A percentile compares a stretch with the other conserved stretches of the same genome.
Evolutionary conservation across 176 grass and related monocot species (phyloP).

Genomic region (Oryza rufipogon): DNA sequence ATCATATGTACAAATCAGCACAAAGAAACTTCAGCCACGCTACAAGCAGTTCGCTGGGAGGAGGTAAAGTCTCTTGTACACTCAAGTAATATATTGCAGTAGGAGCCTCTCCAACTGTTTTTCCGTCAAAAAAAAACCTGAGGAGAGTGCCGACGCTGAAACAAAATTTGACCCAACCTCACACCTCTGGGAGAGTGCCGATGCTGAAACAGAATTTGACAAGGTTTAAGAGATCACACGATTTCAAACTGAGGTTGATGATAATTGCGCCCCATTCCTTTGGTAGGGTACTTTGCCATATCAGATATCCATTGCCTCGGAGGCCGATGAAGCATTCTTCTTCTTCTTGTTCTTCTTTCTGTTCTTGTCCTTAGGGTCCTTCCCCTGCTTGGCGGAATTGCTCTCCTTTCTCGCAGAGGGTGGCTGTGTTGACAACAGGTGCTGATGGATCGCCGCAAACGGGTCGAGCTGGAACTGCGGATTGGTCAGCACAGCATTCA

Average conservation of each 20-base stretch:
- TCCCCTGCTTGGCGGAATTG: background rate
- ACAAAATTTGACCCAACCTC: no score
- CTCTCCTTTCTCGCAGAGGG: conserved; percentile 38
- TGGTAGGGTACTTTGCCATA: background rate
- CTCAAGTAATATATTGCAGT: no score
- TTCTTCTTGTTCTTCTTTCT: conserved; percentile 44
- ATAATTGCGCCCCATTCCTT: background rate
- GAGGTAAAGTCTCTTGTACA: background rate
- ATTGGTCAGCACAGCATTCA: conserved; percentile 55
- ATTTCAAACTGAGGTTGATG: background rate
- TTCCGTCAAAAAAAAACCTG: no score
- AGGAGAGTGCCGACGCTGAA: no score
- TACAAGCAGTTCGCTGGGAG: background rate
- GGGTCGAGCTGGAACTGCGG: conserved; percentile 52
- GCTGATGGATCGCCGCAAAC: conserved; percentile 58
- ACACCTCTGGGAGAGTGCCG: background rate
- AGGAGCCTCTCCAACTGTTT: no score
- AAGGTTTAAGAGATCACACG: background rate
- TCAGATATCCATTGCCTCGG: conserved; percentile 59
- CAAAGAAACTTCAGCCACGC: background rate
- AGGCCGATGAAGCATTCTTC: conserved; percentile 18
- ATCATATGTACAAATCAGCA: conserved; percentile 10
- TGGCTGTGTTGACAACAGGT: conserved; percentile 58
- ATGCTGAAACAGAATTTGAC: background rate
- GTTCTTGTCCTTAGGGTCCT: conserved; percentile 34